These are phyloP conservation scores for Mallotus repandus DNA, from an alignment of 441 rosid species.

Conservation along the genomic window DNA sequence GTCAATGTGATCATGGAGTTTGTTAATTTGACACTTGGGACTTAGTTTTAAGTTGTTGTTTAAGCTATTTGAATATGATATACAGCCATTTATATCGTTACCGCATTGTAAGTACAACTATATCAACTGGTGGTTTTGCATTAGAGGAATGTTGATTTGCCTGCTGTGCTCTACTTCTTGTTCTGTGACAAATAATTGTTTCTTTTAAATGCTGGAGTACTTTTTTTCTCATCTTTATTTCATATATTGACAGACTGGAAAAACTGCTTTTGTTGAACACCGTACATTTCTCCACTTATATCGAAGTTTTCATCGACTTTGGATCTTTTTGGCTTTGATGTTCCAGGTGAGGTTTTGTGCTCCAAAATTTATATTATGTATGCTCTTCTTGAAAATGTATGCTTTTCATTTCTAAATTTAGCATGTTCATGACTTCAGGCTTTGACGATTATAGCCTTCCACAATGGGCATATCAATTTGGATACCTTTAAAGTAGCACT, in stretches of 20 bases:
- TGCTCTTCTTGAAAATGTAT: not conserved
- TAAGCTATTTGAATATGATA: not conserved
- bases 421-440: conserved; percentile 44
- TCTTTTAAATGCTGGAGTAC: not conserved
- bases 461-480: conserved; percentile 53
- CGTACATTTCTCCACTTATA: conserved; percentile 97
- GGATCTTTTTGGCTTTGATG: conserved; percentile 97
- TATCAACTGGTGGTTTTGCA: not conserved
- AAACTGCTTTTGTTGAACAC: conserved; percentile 98
- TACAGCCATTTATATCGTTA: not conserved
- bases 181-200: conserved; percentile 1
- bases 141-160: not conserved
- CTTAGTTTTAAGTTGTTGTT: not conserved
- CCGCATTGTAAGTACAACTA: not conserved
- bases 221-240: conserved; percentile 9
- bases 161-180: not conserved
- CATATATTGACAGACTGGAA: conserved; percentile 71
- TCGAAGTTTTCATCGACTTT: conserved; percentile 94
- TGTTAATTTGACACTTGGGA: not conserved
- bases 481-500: conserved; percentile 80
- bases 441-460: conserved; percentile 91
- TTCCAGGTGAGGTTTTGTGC: conserved; percentile 68
- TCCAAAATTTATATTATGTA: conserved; percentile 19
- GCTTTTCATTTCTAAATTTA: conserved; percentile 23
- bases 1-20: not conserved